These are phyloP conservation scores for Hemileccinum rubropunctum DNA, from an alignment of 768 basidiomycete species.

Conservation along the genomic window DNA sequence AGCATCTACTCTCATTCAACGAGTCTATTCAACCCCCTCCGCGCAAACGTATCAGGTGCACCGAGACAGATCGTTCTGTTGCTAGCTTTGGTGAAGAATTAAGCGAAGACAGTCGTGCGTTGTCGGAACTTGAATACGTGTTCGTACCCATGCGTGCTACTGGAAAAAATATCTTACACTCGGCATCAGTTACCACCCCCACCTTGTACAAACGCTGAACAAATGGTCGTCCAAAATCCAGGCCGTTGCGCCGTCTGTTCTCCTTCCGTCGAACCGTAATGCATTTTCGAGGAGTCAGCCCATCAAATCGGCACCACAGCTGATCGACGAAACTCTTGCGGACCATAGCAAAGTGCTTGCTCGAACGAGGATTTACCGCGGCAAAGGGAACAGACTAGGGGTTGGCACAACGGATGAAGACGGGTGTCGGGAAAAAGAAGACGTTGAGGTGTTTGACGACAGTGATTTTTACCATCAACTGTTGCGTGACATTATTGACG, in stretches of 20 bases:
- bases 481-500: conserved; percentile 87
- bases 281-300: conserved; percentile 61
- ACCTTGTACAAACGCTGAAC: conserved; percentile 71
- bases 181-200: conserved; percentile 56
- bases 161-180: conserved; percentile 4
- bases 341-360: conserved; percentile 58
- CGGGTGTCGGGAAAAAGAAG: conserved; percentile 34
- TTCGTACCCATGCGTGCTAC: conserved; percentile 33
- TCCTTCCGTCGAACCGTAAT: conserved; percentile 67
- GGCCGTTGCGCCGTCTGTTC: conserved; percentile 79
- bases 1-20: conserved; percentile 49
- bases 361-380: conserved; percentile 58
- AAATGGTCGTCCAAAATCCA: conserved; percentile 98
- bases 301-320: conserved; percentile 64
- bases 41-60: conserved; percentile 54
- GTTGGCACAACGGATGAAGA: conserved; percentile 29
- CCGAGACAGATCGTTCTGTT: conserved; percentile 15
- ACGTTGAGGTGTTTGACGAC: conserved; percentile 72
- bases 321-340: conserved; percentile 71
- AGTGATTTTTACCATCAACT: conserved; percentile 93
- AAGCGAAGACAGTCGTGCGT: conserved; percentile 40
- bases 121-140: conserved; percentile 49
- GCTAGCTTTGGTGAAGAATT: conserved; percentile 29
- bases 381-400: conserved; percentile 46
- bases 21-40: conserved; percentile 48